Evolutionary conservation across 805 yeast genomes (phyloP), one percentile per base, ranked within the genome.

Genomic region (Komagataella phaffii): DNA sequence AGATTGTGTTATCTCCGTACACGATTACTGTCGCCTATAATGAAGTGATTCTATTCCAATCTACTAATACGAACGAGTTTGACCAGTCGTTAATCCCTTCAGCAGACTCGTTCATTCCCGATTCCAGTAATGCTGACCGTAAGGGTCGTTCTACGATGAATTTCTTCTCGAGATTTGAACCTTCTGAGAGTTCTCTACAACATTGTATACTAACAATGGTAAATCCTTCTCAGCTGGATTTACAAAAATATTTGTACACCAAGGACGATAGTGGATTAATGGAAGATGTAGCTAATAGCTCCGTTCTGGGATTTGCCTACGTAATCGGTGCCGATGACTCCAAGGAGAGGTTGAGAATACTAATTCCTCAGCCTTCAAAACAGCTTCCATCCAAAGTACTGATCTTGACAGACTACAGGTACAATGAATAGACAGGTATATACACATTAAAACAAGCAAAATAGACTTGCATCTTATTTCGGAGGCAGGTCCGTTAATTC

Each of bases 341-440:
- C 14, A 83, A 81, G 59, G 74, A 77, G 14, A 83, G 78, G 57
- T 61, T 87, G 52, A 83, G 83, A 59, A 72, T 93, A 7, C 70
- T 91, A 55, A 72, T 89, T 55, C 98, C 99, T 0, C 84, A 88
- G 4, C 96, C 96, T 2, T 95, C 96, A 1, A 70, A 61, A 23
- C 68, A 83, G 45, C 69, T 90, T 21, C 99, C 99, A 0, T 74
- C 81, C 23, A 79, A 81, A 55, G 81, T 85, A 2, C 72, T 88
- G 59, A 64, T 93, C 2, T 67, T 90, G 49, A 95, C 97, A 1
- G 79, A 80, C 45, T 81, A 80, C 58, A 82, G 95, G 57, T 93
- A 88, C 64, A 78, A 82, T 50, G 99, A 93, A 69, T 91, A 67
- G 40, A 30, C 40, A 61, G 24, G 21, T 44, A 18, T 30, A 43